These are phyloP conservation scores for Phytophthora pseudosyringae DNA, from an alignment of 352 stramenopile species.

Conservation along the genomic window DNA sequence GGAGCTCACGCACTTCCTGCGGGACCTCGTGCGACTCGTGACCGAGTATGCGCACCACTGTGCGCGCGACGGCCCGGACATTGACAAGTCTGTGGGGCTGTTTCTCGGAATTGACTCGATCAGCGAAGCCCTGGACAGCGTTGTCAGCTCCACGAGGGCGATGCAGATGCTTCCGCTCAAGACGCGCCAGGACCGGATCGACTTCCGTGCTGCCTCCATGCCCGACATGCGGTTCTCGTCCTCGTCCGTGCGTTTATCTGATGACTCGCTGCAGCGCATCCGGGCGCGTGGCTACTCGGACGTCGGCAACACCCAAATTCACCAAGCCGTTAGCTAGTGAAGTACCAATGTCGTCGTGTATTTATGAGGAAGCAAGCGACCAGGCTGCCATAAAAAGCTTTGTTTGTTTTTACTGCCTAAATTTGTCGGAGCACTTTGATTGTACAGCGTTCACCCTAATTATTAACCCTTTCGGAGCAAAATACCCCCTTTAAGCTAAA, in stretches of 20 bases:
- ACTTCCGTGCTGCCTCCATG: slow-evolving; percentile 71
- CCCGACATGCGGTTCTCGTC: slow-evolving; percentile 66
- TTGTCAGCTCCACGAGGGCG: slow-evolving; percentile 35
- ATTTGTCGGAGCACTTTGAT: no score
- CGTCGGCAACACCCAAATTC: not conserved
- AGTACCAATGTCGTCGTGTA: no score
- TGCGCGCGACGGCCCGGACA: slow-evolving; percentile 51
- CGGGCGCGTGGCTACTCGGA: slow-evolving; percentile 46
- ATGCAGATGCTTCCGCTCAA: slow-evolving; percentile 47
- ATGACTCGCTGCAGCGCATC: slow-evolving; percentile 33
- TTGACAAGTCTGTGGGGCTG: slow-evolving; percentile 70
- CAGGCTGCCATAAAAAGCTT: no score
- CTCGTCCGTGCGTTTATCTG: slow-evolving; percentile 36
- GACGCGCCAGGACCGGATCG: slow-evolving; percentile 74
- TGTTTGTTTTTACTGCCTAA: no score
- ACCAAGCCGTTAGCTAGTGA: not conserved
- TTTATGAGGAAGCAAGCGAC: no score
- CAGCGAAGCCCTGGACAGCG: slow-evolving; percentile 48
- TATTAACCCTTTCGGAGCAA: no score
- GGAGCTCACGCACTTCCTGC: slow-evolving; percentile 72
- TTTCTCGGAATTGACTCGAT: slow-evolving; percentile 63
- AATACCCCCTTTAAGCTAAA: no score
- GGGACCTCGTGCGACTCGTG: slow-evolving; percentile 58
- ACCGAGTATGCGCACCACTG: slow-evolving; percentile 49
- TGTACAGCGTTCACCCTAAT: no score